Percentiles rank a stretch among this genome's conserved stretches.
Conservation (phyloP, 2,329 filamentous ascomycete genomes). For the Piedraia hortae region DNA sequence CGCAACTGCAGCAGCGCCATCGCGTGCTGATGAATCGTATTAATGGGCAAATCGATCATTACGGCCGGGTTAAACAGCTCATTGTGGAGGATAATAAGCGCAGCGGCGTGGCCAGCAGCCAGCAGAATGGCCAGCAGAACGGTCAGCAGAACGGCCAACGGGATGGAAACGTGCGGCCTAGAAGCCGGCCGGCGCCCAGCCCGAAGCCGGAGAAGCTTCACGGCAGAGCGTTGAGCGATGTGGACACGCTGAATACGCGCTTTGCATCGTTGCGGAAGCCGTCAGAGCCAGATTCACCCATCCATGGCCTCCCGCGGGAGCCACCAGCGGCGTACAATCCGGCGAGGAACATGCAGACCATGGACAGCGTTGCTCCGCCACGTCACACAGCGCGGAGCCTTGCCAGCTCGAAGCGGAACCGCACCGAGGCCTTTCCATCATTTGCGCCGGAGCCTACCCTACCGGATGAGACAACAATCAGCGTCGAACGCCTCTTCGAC, state of each 20-base stretch:
- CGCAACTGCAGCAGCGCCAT: slow-evolving; percentile 22
- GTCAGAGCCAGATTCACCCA: slow-evolving; percentile 19
- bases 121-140: slow-evolving; percentile 2
- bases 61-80: slow-evolving; percentile 21
- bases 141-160: too few species aligned
- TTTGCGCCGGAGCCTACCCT: slow-evolving; percentile 9
- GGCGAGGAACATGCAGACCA: slow-evolving; percentile 41
- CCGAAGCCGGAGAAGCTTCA: slow-evolving; percentile 42
- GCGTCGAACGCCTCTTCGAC: slow-evolving; percentile 40
- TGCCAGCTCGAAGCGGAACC: slow-evolving; percentile 23
- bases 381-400: slow-evolving; percentile 36
- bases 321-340: slow-evolving; percentile 56
- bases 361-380: slow-evolving; percentile 35
- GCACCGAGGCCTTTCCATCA: slow-evolving; percentile 23
- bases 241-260: slow-evolving; percentile 2
- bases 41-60: slow-evolving; percentile 14
- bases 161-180: slow-evolving; percentile 2
- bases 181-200: slow-evolving; percentile 9
- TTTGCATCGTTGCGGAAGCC: slow-evolving; percentile 3
- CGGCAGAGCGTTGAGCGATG: slow-evolving; percentile 24
- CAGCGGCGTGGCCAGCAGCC: slow-evolving; percentile 19
- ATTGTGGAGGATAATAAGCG: slow-evolving; percentile 25
- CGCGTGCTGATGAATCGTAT: slow-evolving; percentile 13
- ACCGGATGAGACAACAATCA: slow-evolving; percentile 32
- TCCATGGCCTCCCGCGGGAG: slow-evolving; percentile 36